Percentiles rank a stretch among this genome's conserved stretches.
Evolutionary conservation across 495 filamentous ascomycete species (phyloP).

Genomic region (Aspergillus nidulans): DNA sequence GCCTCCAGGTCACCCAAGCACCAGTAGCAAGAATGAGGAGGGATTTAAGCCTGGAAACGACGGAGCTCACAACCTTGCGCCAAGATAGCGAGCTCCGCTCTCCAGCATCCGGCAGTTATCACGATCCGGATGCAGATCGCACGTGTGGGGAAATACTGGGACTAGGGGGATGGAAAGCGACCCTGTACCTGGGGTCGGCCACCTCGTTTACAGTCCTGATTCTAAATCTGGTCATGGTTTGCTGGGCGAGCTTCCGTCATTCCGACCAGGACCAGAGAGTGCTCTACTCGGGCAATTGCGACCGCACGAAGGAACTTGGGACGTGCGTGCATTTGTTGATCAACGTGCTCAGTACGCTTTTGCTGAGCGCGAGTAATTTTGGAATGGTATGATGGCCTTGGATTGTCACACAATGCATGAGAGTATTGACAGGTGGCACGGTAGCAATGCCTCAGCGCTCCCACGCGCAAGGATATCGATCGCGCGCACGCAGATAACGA

Average conservation of each 20-base stretch:
- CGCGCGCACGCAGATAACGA: neutral
- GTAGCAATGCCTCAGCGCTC: constrained; percentile 3
- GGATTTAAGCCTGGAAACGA: neutral
- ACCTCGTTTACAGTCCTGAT: neutral
- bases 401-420: neutral
- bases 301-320: neutral
- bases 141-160: neutral
- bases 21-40: neutral
- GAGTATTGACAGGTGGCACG: neutral
- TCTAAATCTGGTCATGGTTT: neutral
- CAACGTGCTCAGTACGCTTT: constrained; percentile 3
- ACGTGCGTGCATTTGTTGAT: constrained; percentile 1
- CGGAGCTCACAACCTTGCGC: neutral
- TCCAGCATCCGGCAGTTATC: too few relatives aligned
- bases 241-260: neutral
- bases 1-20: neutral
- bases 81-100: neutral
- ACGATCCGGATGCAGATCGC: neutral
- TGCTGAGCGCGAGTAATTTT: constrained; percentile 7
- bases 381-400: neutral
- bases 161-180: neutral
- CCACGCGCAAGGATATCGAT: constrained; percentile 1
- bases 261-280: neutral
- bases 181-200: neutral
- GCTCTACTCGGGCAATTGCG: constrained; percentile 1